A percentile compares a stretch with the other conserved stretches of the same genome.
phyloP scores from a whole-genome alignment of 768 basidiomycete genomes.

The Cyclocybe aegerita region DNA sequence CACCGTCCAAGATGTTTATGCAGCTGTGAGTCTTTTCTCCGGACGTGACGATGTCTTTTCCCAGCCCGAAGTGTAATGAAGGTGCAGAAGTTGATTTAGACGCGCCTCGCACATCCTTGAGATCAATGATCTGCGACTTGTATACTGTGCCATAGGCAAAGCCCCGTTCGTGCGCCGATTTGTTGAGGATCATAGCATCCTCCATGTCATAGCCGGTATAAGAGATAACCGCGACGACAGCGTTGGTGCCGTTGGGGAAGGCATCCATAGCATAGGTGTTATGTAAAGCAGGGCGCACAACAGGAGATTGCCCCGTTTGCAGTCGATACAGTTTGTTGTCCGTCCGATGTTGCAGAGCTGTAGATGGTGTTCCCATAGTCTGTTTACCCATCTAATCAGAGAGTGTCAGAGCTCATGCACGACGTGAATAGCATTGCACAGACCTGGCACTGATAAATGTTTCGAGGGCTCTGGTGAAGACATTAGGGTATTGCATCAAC shows the following conservation, averaged over 20 bases:
- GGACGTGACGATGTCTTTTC: conserved; percentile 59
- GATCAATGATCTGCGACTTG: conserved; percentile 90
- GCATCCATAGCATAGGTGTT: conserved; percentile 97
- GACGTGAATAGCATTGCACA: conserved; percentile 5
- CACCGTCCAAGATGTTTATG: conserved; percentile 61
- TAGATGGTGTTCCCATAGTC: conserved; percentile 98
- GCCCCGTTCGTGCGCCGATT: conserved; percentile 96
- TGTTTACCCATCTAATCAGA: conserved; percentile 92
- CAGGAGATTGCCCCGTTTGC: conserved; percentile 91
- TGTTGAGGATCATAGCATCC: conserved; percentile 99
- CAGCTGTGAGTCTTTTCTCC: conserved; percentile 47
- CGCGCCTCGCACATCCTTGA: conserved; percentile 76
- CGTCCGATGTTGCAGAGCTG: conserved; percentile 86
- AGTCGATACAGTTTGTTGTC: conserved; percentile 98
- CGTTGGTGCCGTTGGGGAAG: conserved; percentile 98
- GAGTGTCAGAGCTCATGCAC: not conserved
- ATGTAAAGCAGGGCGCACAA: conserved; percentile 90
- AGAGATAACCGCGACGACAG: conserved; percentile 98
- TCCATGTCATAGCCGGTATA: conserved; percentile 99
- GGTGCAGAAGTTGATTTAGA: conserved; percentile 54
- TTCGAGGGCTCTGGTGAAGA: conserved; percentile 70
- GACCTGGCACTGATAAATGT: conserved; percentile 93
- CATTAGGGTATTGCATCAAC: conserved; percentile 1
- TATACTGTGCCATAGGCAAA: conserved; percentile 97
- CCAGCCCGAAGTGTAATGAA: conserved; percentile 88